These are phyloP conservation scores for Vitis hybrid DNA, from an alignment of 177 flowering plant species.

Conservation along the genomic window DNA sequence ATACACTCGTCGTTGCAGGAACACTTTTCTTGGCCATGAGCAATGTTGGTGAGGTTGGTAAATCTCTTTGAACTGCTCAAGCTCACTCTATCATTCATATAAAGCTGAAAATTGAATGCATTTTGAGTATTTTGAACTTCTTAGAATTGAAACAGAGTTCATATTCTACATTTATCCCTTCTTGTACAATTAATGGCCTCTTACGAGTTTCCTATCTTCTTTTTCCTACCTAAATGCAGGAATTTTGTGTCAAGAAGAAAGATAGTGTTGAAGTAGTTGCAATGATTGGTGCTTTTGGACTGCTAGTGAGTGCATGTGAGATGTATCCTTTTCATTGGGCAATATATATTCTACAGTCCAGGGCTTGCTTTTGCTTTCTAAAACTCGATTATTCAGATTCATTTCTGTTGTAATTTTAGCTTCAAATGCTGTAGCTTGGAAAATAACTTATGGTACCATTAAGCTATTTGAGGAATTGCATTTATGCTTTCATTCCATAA, in stretches of 20 bases:
- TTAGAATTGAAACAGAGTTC: too few relatives aligned
- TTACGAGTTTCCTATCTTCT: background rate
- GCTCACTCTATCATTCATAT: background rate
- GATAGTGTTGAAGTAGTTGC: constrained; percentile 67
- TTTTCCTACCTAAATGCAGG: constrained; percentile 42
- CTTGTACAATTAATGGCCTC: background rate
- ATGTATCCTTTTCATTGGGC: constrained; percentile 62
- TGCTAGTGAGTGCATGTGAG: constrained; percentile 52
- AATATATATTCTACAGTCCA: background rate
- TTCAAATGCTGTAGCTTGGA: background rate
- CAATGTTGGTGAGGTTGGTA: constrained; percentile 76
- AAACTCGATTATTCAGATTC: too few relatives aligned
- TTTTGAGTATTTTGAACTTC: background rate
- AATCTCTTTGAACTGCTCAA: background rate
- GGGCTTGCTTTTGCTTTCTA: too few relatives aligned
- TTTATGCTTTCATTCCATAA: constrained; percentile 17
- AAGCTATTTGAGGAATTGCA: too few relatives aligned
- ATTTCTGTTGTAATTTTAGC: background rate
- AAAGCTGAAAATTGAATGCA: background rate
- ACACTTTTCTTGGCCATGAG: constrained; percentile 65
- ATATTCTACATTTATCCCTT: too few relatives aligned
- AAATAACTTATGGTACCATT: too few relatives aligned
- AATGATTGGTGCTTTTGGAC: constrained; percentile 72
- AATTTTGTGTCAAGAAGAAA: constrained; percentile 76
- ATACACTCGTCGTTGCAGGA: constrained; percentile 63